Base-by-base conservation (phyloP, 495 filamentous ascomycete genomes). In the Penicillium chermesinum region DNA sequence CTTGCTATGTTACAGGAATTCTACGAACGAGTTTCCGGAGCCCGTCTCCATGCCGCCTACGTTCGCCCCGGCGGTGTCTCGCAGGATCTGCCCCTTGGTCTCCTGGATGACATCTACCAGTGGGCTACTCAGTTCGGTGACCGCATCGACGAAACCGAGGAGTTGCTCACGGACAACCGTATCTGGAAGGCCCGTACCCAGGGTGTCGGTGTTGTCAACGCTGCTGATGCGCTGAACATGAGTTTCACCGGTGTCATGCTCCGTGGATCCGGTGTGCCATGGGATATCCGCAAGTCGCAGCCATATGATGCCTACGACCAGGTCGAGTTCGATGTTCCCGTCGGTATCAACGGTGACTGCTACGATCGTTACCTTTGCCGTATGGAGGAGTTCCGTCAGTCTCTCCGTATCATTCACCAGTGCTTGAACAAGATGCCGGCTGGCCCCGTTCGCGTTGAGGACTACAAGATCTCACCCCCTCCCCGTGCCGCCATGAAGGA, bases 91-190 rank as follows among this genome's bases (percentile, higher is more conserved):
- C 94, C 94, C 22, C 49, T 97, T 45, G 94, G 94, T 53, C 84
- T 99, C 27, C 82, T 99, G 15, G 94, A 99, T 63, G 94, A 99
- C 70, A 99, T 99, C 67, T 97, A 97, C 75, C 91, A 96, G 70
- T 99, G 94, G 94, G 94, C 94, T 2, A 99, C 94, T 34, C 94
- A 99, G 71, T 99, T 99, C 62, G 89, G 90, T 59, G 94, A 99
- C 77, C 90, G 94, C 58, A 94, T 99, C 65, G 94, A 99, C 67
- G 94, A 99, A 68, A 96, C 93, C 41, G 94, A 99, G 69, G 94
- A 99, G 68, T 83, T 99, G 64, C 80, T 99, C 37, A 97, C 94
- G 13, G 94, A 99, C 67, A 99, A 99, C 79, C 89, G 94, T 62
- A 99, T 99, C 72, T 99, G 94, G 94, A 90, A 87, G 63, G 84